Evolutionary conservation across 2,329 filamentous ascomycete species (phyloP).

Genomic region (Thielaviopsis ethacetica): DNA sequence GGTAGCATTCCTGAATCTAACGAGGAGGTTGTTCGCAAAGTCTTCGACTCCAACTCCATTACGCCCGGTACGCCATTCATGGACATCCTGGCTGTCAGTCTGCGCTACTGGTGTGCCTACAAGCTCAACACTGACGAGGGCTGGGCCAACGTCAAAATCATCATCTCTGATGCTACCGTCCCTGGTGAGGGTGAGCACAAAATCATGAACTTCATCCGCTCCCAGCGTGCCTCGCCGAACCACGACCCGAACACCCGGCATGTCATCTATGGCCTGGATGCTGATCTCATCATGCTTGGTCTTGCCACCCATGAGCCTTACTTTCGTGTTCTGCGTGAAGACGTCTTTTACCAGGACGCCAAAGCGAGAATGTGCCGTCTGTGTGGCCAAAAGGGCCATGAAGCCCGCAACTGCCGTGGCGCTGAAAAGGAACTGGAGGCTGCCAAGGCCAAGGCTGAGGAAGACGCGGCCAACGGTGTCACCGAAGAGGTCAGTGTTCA

Average conservation of each 20-base stretch:
- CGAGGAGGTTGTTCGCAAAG: constrained; percentile 59
- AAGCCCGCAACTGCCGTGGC: constrained; percentile 71
- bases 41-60: constrained; percentile 77
- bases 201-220: constrained; percentile 96
- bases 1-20: constrained; percentile 27
- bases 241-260: constrained; percentile 95
- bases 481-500: constrained; percentile 24
- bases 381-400: constrained; percentile 85
- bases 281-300: constrained; percentile 96
- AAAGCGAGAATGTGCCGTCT: constrained; percentile 70
- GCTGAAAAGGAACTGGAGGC: constrained; percentile 56
- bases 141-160: constrained; percentile 91
- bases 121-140: constrained; percentile 93
- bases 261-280: constrained; percentile 95
- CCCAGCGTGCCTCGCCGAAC: constrained; percentile 75
- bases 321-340: constrained; percentile 89
- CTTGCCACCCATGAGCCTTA: constrained; percentile 94
- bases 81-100: constrained; percentile 77
- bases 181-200: constrained; percentile 98
- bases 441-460: constrained; percentile 10
- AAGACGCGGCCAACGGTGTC: constrained; percentile 21
- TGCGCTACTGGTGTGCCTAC: constrained; percentile 94
- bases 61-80: constrained; percentile 97
- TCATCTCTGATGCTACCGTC: constrained; percentile 95
- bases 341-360: constrained; percentile 84